A percentile compares a stretch with the other conserved stretches of the same genome.
These are phyloP conservation scores for Fusarium albosuccineum DNA, from an alignment of 2,329 filamentous ascomycete genomes.

Conservation along the genomic window DNA sequence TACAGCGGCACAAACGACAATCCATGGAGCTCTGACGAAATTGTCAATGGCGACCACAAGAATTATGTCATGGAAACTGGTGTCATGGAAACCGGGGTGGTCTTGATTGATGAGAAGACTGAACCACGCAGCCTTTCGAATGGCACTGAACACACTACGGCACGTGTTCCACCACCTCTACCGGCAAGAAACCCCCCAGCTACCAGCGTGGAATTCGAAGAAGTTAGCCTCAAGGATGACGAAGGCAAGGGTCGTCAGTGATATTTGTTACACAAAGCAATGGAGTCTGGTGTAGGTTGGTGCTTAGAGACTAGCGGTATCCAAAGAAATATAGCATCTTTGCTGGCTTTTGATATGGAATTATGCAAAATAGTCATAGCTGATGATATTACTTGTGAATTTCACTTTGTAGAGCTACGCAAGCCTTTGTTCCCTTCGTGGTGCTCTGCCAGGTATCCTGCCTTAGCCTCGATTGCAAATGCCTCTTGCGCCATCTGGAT, in stretches of 20 bases:
- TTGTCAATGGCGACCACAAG: not conserved
- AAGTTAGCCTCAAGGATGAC: slow-evolving; percentile 3
- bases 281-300: too few species aligned
- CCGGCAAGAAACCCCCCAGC: slow-evolving; percentile 18
- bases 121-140: slow-evolving; percentile 1
- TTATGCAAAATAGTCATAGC: too few species aligned
- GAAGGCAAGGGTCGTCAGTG: not conserved
- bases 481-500: too few species aligned
- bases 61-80: slow-evolving; percentile 7
- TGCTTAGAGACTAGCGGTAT: too few species aligned
- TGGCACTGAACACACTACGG: slow-evolving; percentile 18
- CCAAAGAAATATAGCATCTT: too few species aligned
- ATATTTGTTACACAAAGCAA: too few species aligned
- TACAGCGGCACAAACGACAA: not conserved
- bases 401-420: too few species aligned
- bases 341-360: too few species aligned
- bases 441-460: too few species aligned
- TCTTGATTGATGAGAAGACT: slow-evolving; percentile 2
- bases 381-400: too few species aligned
- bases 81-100: slow-evolving; percentile 4
- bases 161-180: slow-evolving; percentile 19
- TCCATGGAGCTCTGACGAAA: slow-evolving; percentile 13
- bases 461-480: too few species aligned
- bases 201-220: slow-evolving; percentile 4
- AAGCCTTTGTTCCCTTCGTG: too few species aligned